phyloP scores from a whole-genome alignment of 345 rosid species.

The Syzygium jambos region DNA sequence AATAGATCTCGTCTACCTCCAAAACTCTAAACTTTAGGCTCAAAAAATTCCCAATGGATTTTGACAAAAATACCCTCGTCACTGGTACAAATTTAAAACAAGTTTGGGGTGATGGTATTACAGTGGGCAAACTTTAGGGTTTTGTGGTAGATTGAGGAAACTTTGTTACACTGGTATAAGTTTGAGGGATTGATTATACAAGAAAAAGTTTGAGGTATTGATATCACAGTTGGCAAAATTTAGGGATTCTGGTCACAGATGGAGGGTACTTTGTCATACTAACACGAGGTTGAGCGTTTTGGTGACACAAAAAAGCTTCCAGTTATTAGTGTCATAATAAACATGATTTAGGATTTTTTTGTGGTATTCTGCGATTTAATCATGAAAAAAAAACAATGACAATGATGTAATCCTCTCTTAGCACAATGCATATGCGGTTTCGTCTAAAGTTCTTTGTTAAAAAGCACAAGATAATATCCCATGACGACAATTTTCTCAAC shows the following conservation, averaged over 20 bases:
- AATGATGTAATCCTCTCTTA: not conserved
- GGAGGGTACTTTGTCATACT: not conserved
- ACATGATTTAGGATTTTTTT: not conserved
- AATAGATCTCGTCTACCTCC: not conserved
- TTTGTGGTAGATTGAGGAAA: no score
- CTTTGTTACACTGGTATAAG: no score
- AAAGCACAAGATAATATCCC: not conserved
- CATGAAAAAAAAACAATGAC: not conserved
- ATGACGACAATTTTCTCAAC: not conserved
- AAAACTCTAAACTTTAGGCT: not conserved
- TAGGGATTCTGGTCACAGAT: no score
- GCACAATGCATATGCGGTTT: not conserved
- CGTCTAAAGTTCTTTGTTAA: not conserved
- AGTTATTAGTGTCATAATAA: no score
- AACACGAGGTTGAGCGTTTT: not conserved
- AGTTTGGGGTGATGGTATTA: no score
- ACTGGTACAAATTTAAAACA: no score
- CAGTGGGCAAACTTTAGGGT: no score
- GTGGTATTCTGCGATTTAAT: not conserved
- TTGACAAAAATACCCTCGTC: no score
- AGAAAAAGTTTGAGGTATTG: no score
- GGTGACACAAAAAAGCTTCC: not conserved
- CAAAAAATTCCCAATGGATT: no score
- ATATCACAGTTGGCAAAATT: no score
- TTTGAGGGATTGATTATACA: no score